Conservation (phyloP, 805 yeast genomes). For the Lipomyces japonicus region DNA sequence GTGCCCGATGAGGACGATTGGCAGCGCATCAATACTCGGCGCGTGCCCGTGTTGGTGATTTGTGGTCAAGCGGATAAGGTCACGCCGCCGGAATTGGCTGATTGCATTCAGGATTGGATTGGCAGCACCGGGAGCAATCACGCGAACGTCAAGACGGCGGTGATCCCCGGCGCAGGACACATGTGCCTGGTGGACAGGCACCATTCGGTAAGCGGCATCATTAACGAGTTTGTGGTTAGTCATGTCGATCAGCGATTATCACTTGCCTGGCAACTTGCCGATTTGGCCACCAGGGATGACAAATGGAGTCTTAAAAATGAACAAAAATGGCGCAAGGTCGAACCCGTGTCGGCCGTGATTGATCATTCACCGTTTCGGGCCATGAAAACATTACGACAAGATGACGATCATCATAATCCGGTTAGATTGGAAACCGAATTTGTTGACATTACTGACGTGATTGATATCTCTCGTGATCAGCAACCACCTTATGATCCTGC, state of each 20-base stretch:
- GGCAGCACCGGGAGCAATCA: neutral
- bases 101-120: slow-evolving; percentile 37
- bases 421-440: slow-evolving; percentile 47
- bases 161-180: slow-evolving; percentile 54
- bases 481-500: slow-evolving; percentile 68
- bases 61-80: slow-evolving; percentile 58
- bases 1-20: slow-evolving; percentile 47
- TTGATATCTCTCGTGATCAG: slow-evolving; percentile 60
- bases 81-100: slow-evolving; percentile 47
- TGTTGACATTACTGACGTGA: slow-evolving; percentile 53
- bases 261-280: slow-evolving; percentile 66
- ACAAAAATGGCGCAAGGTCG: slow-evolving; percentile 60
- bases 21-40: slow-evolving; percentile 26
- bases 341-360: slow-evolving; percentile 45
- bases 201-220: slow-evolving; percentile 57
- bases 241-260: slow-evolving; percentile 53
- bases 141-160: slow-evolving; percentile 39
- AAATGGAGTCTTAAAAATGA: slow-evolving; percentile 80
- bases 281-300: slow-evolving; percentile 50
- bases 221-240: slow-evolving; percentile 54
- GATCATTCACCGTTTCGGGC: slow-evolving; percentile 54
- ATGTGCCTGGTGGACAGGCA: slow-evolving; percentile 61
- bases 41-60: slow-evolving; percentile 50
- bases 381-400: slow-evolving; percentile 70
- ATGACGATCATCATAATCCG: slow-evolving; percentile 61